Evolutionary conservation across 169 alveolate species (phyloP).

Genomic region (Eimeria sp.): DNA sequence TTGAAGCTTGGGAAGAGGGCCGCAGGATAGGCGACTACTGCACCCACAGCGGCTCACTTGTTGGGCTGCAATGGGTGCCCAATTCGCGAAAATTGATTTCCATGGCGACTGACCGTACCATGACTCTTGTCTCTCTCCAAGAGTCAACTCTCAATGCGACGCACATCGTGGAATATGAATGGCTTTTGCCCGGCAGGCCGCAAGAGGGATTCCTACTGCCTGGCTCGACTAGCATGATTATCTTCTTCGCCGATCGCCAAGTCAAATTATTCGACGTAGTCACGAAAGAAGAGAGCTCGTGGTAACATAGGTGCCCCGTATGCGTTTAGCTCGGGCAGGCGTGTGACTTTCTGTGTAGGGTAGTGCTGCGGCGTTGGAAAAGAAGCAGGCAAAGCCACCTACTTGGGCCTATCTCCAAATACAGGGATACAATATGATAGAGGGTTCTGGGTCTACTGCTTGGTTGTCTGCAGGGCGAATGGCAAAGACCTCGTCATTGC

Average conservation of each 20-base stretch:
- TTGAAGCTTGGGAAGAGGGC: conserved; percentile 75
- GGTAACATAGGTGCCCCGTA: not conserved
- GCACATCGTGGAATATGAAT: conserved; percentile 64
- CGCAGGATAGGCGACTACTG: conserved; percentile 65
- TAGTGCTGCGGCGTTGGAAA: not conserved
- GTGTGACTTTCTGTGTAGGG: not conserved
- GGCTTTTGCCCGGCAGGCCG: conserved; percentile 65
- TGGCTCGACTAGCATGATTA: not conserved
- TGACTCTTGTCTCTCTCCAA: conserved; percentile 31
- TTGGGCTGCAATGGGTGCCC: conserved; percentile 74
- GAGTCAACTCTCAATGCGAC: conserved; percentile 18
- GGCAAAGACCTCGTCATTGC: conserved; percentile 74
- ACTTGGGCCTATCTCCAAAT: not conserved
- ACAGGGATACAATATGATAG: not conserved
- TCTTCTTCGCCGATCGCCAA: conserved; percentile 71
- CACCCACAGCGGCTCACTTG: conserved; percentile 54
- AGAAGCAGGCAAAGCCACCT: not conserved
- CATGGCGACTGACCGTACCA: conserved; percentile 64
- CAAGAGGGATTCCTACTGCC: conserved; percentile 71
- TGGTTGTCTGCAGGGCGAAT: conserved; percentile 16
- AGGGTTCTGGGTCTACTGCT: not conserved
- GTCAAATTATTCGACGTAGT: conserved; percentile 28
- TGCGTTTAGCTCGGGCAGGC: not conserved
- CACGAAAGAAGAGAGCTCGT: conserved; percentile 54
- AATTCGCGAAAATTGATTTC: conserved; percentile 27